Base-by-base conservation (phyloP, 2,329 filamentous ascomycete species). In the Stagonosporopsis cucurbitacearum region DNA sequence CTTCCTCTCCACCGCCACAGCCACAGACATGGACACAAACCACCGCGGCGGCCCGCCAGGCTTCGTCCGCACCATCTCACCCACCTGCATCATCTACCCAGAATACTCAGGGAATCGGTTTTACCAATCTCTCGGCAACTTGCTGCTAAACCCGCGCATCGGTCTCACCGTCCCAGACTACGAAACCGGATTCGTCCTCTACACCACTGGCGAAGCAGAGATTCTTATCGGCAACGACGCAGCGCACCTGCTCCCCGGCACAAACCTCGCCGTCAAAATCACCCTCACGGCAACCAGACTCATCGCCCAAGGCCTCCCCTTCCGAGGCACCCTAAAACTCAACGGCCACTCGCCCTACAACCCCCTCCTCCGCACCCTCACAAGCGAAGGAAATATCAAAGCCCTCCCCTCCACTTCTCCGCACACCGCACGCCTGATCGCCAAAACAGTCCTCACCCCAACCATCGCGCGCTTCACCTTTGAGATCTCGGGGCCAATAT, bases 71-170 rank as follows among this genome's bases (percentile, higher is more conserved):
- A 79, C 94, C 8, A 71, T 87, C 1, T 83, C 82, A 19, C 87
- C 89, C 53, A 78, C 77, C 1, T 80, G 84, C 2, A 73, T 96
- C 13, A 80, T 88, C 2, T 96, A 91, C 74, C 92, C 92, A 0
- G 92, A 96, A 71, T 96, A 89, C 71, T 92, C 89, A 0, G 92
- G 92, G 7, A 96, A 96, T 72, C 81, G 90, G 15, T 78, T 95
- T 0, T 96, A 96, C 66, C 91, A 96, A 72, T 91, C 89, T 0
- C 81, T 96, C 0, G 92, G 92, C 1, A 96, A 96, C 68, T 78
- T 96, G 13, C 79, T 83, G 35, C 75, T 82, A 7, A 88, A 87
- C 28, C 89, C 90, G 0, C 77, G 79, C 17, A 84, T 89, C 2
- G 91, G 92, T 3, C 73, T 94, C 44, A 85, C 84, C 2, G 82